Base-by-base conservation (phyloP, 2,329 filamentous ascomycete species). In the Alternaria ethzedia region DNA sequence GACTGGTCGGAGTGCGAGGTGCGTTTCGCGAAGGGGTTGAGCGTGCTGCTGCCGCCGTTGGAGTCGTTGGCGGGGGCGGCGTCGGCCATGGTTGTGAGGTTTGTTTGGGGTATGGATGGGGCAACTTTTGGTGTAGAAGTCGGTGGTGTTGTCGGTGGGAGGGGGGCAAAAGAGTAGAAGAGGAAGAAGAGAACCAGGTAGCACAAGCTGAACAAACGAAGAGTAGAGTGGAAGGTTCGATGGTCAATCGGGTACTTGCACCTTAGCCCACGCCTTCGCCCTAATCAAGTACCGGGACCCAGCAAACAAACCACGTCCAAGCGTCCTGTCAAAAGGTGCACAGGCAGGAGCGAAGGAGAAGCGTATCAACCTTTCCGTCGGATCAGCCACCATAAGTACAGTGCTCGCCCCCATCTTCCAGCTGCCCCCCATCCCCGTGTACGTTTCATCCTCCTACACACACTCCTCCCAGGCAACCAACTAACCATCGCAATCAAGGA, bases 11-110 rank as follows among this genome's bases (percentile, higher is more conserved):
- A 85, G 76, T 93, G 89, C 17, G 87, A 84, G 63, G 94, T 90
- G 73, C 88, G 88, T 80, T 86, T 89, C 63, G 86, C 83, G 82
- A 96, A 96, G 26, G 92, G 92, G 79, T 96, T 96, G 77, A 88
- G 54, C 52, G 30, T 52, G 59, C 57, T 41, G 56, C 65, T 57
- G 45, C 90, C 92, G 46, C 90, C 92, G 59, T 28, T 62, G 36
- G 25, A 15, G 9, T 52, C 49, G 49, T n/a, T 36, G 13, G 55
- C 26, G 30, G 57, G 58, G 43, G 44, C 17, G 17, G 28, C 28
- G 46, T 69, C 66, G 12, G 66, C 57, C 67, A 70, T 69, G 36
- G 21, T 62, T 47, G 32, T 20, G 47, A 41, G 20, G 20, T 56
- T 26, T 28, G n/a, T 25, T 21, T 52, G 30, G 6, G 46, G 28